Base-by-base conservation (phyloP, 805 yeast genomes). In the Teunomyces lycoperdinae region DNA sequence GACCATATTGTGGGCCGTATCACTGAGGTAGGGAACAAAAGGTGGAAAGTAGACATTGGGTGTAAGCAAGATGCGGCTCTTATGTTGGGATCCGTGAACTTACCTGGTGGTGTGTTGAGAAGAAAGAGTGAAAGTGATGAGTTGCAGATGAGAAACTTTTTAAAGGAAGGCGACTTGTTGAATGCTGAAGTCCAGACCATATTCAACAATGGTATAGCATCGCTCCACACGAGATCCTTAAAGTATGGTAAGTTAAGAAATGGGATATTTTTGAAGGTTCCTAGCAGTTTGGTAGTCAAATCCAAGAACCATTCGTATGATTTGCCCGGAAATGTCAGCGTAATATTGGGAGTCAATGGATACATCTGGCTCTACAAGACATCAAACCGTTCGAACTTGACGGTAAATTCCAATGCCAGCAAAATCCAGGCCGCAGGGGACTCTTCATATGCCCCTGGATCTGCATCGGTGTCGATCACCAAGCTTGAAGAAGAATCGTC, bases 1-100 rank as follows among this genome's bases (percentile, higher is more conserved):
- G 99, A 94, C 63, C 98, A 94, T 65, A 77, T 94, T 17, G 84
- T 94, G 17, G 99, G 99, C 1, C 75, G 99, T 52, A 85, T 94
- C 55, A 85, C 94, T 1, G 98, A 94, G 58, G 97, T 92, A 5
- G 96, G 96, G 1, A 87, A 86, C 53, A 88, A 85, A 62, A 76
- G 98, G 58, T 94, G 99, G 99, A 89, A 86, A 62, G 98, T 94
- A 11, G 97, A 92, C 58, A 89, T 94, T 53, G 98, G 98, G 27
- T 89, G 89, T n/a, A 85, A 84, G 59, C 96, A 89, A 60, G 92
- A 90, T 62, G 98, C 97, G 0, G 84, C 89, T 0, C 70, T 94
- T 51, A 85, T 89, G 89, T 76, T 95, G 48, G 99, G 99, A 9
- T 89, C 97, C 1, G 96, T 94, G 16, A 94, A 94, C 65, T 76